Evolutionary conservation across 805 yeast species (phyloP).

Genomic region (Sporopachydermia quercuum): DNA sequence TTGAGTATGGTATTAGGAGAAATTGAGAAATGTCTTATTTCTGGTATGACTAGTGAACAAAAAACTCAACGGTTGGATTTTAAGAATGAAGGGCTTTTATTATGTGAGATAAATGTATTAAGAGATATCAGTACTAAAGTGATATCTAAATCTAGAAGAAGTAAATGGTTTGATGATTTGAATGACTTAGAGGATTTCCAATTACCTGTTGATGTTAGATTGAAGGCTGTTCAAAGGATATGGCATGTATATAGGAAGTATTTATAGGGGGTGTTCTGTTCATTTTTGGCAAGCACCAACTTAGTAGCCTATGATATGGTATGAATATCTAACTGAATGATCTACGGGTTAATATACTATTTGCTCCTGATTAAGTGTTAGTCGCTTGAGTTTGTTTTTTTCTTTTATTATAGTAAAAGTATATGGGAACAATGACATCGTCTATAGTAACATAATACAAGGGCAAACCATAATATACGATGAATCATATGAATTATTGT

Average conservation of each 20-base stretch:
- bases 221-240: slow-evolving; percentile 37
- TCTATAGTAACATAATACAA: too few relatives aligned
- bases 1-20: slow-evolving; percentile 34
- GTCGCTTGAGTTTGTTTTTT: too few relatives aligned
- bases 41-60: slow-evolving; percentile 11
- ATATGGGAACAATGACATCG: too few relatives aligned
- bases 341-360: too few relatives aligned
- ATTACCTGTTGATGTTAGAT: slow-evolving; percentile 23
- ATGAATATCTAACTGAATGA: too few relatives aligned
- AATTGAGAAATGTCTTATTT: slow-evolving; percentile 38
- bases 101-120: slow-evolving; percentile 51
- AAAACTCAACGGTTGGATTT: slow-evolving; percentile 16
- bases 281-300: too few relatives aligned
- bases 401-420: too few relatives aligned
- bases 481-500: too few relatives aligned
- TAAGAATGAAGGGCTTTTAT: slow-evolving; percentile 40
- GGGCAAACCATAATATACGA: too few relatives aligned
- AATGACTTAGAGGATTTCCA: slow-evolving; percentile 37
- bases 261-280: too few relatives aligned
- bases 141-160: slow-evolving; percentile 32
- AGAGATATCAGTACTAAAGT: slow-evolving; percentile 31
- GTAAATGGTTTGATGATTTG: slow-evolving; percentile 50
- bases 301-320: too few relatives aligned
- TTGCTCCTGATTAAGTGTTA: too few relatives aligned
- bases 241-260: slow-evolving; percentile 40